Base-by-base conservation (phyloP, 1,139 yeast species). In the Lodderomyces jiufengensis region DNA sequence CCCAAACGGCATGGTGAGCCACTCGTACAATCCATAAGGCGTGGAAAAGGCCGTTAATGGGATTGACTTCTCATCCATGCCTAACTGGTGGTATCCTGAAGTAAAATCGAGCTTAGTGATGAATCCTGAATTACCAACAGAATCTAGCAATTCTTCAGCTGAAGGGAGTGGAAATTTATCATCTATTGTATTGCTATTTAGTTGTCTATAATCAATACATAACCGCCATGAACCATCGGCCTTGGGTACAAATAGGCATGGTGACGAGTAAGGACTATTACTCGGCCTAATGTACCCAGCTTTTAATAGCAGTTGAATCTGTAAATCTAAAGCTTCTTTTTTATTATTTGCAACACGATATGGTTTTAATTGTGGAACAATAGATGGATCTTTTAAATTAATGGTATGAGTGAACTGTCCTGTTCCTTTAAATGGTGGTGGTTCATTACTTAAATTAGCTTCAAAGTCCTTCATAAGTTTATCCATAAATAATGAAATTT, bases 101-200 rank as follows among this genome's bases (percentile, higher is more conserved):
- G n/a, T 9, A 5, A 26, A 26, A 14, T 26, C 29, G 5, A 26
- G n/a, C 39, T 24, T 34, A 2, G 36, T 25, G 13, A 37, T 26
- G 12, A n/a, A 26, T n/a, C 22, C 28, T 11, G 27, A n/a, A 11
- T 11, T 24, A 16, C 23, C 32, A 3, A 35, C 14, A 5, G 14
- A 6, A 5, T 27, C 36, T 9, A 38, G 15, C 21, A 43, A 34
- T 22, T 42, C 44, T 14, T 50, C 48, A 16, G 50, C 50, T 3
- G 36, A 24, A 0, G 59, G 58, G 10, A 54, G 11, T 11, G 57
- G 55, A 31, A 39, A 52, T 5, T 47, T 40, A 24, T 50, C 50
- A 12, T 38, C 35, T 1, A 47, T 40, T 0, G 86, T 6, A 72
- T 82, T 4, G 82, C 74, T 50, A 66, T 85, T 27, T 82, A 81